Percentiles rank a stretch among this genome's conserved stretches.
Conservation (phyloP, 768 basidiomycete species). For the Mycena kentingensis region DNA sequence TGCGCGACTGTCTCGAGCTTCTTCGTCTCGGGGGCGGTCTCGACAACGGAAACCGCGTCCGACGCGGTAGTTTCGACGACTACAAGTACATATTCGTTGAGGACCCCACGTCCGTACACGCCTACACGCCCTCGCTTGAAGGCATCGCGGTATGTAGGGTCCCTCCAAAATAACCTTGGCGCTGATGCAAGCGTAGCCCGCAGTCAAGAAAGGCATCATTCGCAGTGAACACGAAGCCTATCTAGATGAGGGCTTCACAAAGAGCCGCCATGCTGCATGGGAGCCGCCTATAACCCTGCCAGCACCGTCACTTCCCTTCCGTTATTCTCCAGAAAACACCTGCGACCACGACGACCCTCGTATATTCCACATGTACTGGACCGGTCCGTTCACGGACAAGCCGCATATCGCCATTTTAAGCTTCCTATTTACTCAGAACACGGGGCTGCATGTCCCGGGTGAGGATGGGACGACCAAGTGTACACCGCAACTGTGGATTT, state of each 20-base stretch:
- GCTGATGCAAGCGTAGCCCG: not conserved
- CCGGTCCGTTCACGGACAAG: constrained; percentile 97
- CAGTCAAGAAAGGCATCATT: constrained; percentile 15
- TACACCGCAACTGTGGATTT: constrained; percentile 92
- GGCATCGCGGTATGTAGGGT: constrained; percentile 11
- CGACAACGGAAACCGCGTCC: constrained; percentile 75
- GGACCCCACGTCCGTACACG: constrained; percentile 27
- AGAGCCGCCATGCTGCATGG: constrained; percentile 64
- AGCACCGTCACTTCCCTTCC: constrained; percentile 51
- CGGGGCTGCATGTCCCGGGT: constrained; percentile 70
- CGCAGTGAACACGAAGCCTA: constrained; percentile 37
- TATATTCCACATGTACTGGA: constrained; percentile 99
- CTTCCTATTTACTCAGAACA: constrained; percentile 96
- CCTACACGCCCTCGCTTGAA: not conserved
- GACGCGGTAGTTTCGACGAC: constrained; percentile 74
- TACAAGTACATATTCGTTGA: constrained; percentile 92
- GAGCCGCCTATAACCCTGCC: constrained; percentile 56
- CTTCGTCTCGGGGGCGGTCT: constrained; percentile 86
- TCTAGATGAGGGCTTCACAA: constrained; percentile 56
- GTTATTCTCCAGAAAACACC: constrained; percentile 48
- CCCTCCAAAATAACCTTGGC: constrained; percentile 3
- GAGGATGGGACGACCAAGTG: constrained; percentile 57
- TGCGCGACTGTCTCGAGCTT: constrained; percentile 94
- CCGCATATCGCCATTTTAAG: constrained; percentile 94
- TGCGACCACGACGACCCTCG: constrained; percentile 88